phyloP scores from a whole-genome alignment of 306 rosid genomes.

The Malus domestica region ASM211411v1 NC_041804.1:19079001-19079500 shows the following conservation, averaged over 20 bases:
- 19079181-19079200: conserved; percentile 90
- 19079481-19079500: neutral
- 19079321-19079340: neutral
- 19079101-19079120: conserved; percentile 58
- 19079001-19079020: neutral
- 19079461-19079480: neutral
- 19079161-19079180: conserved; percentile 75
- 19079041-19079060: neutral
- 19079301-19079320: neutral
- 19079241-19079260: too few species aligned
- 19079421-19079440: neutral
- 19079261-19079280: neutral
- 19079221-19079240: neutral
- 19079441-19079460: neutral
- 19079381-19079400: neutral
- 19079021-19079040: neutral
- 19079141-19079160: conserved; percentile 60
- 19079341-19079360: neutral
- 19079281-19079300: neutral
- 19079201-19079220: conserved; percentile 68
- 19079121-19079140: conserved; percentile 59
- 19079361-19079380: neutral
- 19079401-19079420: neutral
- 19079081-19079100: conserved; percentile 85
- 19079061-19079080: conserved; percentile 41